Percentiles rank a stretch among this genome's conserved stretches.
These are phyloP conservation scores for Elaeagnus macrophylla DNA, from an alignment of 306 rosid genomes.

Conservation along the genomic window DNA sequence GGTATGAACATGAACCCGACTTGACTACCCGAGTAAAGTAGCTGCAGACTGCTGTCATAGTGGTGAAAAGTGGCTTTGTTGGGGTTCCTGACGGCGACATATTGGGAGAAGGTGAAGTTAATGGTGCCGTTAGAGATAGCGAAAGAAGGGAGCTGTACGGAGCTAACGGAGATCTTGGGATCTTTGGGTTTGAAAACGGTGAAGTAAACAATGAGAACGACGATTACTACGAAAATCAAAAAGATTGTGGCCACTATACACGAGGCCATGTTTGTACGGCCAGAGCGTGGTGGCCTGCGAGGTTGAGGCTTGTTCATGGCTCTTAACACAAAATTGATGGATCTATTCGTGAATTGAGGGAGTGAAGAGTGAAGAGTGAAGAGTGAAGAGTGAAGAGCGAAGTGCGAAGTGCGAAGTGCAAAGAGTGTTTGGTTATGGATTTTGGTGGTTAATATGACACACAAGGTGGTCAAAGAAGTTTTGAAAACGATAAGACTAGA, in stretches of 20 bases:
- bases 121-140: constrained; percentile 53
- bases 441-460: too few species aligned
- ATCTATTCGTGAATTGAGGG: neutral
- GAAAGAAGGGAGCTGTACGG: constrained; percentile 76
- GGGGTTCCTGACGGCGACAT: constrained; percentile 70
- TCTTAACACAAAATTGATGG: neutral
- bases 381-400: too few species aligned
- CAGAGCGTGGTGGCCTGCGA: constrained; percentile 50
- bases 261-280: constrained; percentile 81
- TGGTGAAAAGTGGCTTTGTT: constrained; percentile 66
- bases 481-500: too few species aligned
- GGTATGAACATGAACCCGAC: constrained; percentile 95
- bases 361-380: too few species aligned
- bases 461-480: too few species aligned
- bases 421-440: too few species aligned
- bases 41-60: constrained; percentile 82
- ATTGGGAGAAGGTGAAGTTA: constrained; percentile 77
- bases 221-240: constrained; percentile 47
- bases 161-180: constrained; percentile 56
- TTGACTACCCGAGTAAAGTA: constrained; percentile 56
- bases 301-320: constrained; percentile 42
- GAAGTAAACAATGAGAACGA: constrained; percentile 1
- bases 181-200: constrained; percentile 72
- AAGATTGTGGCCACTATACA: constrained; percentile 75
- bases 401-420: too few species aligned